phyloP scores from a whole-genome alignment of 2,329 filamentous ascomycete genomes.

The Alternaria triticina region DNA sequence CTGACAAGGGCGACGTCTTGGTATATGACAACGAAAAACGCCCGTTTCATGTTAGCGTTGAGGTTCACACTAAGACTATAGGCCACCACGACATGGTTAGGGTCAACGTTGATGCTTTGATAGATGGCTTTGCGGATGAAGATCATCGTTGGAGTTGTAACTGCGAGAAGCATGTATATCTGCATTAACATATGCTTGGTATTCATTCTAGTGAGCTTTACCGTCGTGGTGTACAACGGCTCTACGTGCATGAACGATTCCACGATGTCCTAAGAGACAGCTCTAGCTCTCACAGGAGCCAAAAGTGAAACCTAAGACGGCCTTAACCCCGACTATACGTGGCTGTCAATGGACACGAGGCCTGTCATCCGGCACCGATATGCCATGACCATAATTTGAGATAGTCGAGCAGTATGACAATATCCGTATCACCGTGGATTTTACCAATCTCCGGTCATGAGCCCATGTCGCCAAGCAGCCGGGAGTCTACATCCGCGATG shows the following conservation, averaged over 20 bases:
- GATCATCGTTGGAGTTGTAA: not conserved
- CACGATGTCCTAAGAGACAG: rapidly evolving
- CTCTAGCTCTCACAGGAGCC: rapidly evolving
- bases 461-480: not conserved
- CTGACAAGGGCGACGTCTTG: not conserved
- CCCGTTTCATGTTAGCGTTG: not conserved
- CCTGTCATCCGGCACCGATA: not conserved
- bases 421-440: not conserved
- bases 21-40: not conserved
- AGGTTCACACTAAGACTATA: not conserved
- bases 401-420: not conserved
- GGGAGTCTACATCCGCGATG: not conserved
- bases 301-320: not conserved
- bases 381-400: not conserved
- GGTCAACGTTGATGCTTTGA: not conserved
- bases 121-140: not conserved
- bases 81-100: rapidly evolving
- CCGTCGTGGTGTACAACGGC: not conserved
- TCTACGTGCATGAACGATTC: not conserved
- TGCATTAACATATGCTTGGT: not conserved
- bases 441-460: not conserved
- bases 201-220: not conserved
- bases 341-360: not conserved
- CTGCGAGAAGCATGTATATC: not conserved
- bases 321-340: not conserved